Evolutionary conservation across 2,329 filamentous ascomycete genomes (phyloP).

Genomic region (Dactylellina cionopaga): DNA sequence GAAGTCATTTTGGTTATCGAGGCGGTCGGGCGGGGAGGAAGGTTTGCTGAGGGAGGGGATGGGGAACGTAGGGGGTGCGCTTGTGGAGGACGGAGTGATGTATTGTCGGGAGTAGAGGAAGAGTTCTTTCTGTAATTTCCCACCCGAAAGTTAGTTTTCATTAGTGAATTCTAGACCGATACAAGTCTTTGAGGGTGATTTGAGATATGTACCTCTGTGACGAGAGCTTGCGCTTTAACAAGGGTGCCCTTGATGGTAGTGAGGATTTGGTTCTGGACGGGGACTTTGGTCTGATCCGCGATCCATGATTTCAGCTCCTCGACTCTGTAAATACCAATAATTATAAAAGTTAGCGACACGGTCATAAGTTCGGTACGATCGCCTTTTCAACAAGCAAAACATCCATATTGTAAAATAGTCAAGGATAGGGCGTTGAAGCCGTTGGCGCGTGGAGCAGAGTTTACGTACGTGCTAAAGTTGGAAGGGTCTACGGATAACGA

Average conservation of each 20-base stretch:
- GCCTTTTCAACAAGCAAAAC: too few species aligned
- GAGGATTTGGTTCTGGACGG: conserved; percentile 81
- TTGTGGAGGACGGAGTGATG: conserved; percentile 68
- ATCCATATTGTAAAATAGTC: neutral
- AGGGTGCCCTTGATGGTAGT: conserved; percentile 86
- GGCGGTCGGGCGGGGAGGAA: conserved; percentile 76
- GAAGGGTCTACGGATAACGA: conserved; percentile 55
- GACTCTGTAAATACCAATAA: conserved; percentile 67
- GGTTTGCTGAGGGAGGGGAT: conserved; percentile 71
- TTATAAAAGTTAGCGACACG: too few species aligned
- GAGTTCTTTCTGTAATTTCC: conserved; percentile 75
- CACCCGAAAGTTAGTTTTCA: neutral
- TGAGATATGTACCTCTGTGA: conserved; percentile 73
- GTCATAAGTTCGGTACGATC: too few species aligned
- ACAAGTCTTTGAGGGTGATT: neutral
- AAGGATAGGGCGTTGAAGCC: neutral
- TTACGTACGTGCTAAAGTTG: conserved; percentile 54
- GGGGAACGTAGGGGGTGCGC: conserved; percentile 66
- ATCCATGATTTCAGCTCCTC: conserved; percentile 88
- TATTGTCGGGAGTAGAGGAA: conserved; percentile 89
- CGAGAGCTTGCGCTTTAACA: conserved; percentile 80
- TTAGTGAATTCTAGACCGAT: neutral
- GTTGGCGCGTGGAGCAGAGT: neutral
- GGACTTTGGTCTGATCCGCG: conserved; percentile 76
- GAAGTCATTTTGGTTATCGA: conserved; percentile 80